Conservation (phyloP, 2,329 filamentous ascomycete species). For the Sarocladium kiliense region DNA sequence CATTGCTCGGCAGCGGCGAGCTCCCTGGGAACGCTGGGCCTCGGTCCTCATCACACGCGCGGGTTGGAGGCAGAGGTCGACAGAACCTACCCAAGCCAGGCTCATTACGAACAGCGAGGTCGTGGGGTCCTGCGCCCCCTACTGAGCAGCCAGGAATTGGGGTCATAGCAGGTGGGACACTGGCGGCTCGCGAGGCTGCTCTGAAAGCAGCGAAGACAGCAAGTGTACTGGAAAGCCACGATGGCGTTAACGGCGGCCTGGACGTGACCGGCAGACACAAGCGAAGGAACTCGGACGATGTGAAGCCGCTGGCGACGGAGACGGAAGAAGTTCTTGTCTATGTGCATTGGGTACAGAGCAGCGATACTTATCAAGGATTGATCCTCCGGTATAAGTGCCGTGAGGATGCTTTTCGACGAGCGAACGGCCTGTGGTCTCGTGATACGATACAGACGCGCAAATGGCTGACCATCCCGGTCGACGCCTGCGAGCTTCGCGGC, state of each 20-base stretch:
- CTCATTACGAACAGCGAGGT: constrained; percentile 6
- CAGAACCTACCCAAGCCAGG: constrained; percentile 9
- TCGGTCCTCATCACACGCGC: constrained; percentile 1
- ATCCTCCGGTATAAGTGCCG: constrained; percentile 87
- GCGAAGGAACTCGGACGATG: constrained; percentile 64
- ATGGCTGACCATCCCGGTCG: constrained; percentile 78
- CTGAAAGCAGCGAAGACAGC: constrained; percentile 52
- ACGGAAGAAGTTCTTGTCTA: constrained; percentile 73
- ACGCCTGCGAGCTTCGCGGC: constrained; percentile 81
- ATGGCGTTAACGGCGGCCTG: constrained; percentile 53
- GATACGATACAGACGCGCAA: constrained; percentile 84
- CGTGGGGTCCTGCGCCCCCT: constrained; percentile 50
- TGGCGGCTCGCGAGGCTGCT: constrained; percentile 47
- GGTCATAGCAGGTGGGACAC: constrained; percentile 50
- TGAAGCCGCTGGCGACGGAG: constrained; percentile 46
- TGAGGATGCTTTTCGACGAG: constrained; percentile 74
- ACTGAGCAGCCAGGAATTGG: constrained; percentile 29
- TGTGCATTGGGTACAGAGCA: constrained; percentile 75
- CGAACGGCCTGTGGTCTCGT: constrained; percentile 91
- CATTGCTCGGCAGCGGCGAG: constrained; percentile 27
- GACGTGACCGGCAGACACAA: constrained; percentile 55
- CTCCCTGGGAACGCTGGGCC: constrained; percentile 9
- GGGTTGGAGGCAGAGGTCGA: not conserved
- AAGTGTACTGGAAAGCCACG: constrained; percentile 56
- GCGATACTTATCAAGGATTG: constrained; percentile 86